Evolutionary conservation across 176 grass and related monocot species (phyloP).

Genomic region (Areca catechu): DNA sequence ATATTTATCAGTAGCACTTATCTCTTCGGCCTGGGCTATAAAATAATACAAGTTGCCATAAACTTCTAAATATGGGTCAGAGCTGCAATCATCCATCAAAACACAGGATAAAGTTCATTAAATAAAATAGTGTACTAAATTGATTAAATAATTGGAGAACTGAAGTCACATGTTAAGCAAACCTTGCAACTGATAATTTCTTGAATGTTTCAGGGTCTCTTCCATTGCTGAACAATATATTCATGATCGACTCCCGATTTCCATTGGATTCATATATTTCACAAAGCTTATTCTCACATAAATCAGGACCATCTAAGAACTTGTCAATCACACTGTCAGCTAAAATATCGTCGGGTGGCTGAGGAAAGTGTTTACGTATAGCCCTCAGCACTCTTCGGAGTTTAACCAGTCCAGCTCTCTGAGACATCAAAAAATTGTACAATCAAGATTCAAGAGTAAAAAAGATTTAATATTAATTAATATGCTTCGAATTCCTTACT

Average conservation of each 20-base stretch:
- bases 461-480: too few relatives aligned
- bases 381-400: conserved; percentile 81
- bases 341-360: conserved; percentile 77
- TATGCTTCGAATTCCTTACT: too few relatives aligned
- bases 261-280: conserved; percentile 64
- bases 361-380: conserved; percentile 87
- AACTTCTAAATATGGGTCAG: conserved; percentile 80
- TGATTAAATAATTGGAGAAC: neutral
- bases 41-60: conserved; percentile 85
- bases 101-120: neutral
- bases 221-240: conserved; percentile 71
- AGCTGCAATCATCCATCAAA: conserved; percentile 49
- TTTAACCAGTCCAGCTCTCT: conserved; percentile 98
- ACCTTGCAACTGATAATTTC: conserved; percentile 61
- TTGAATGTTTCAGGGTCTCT: conserved; percentile 54
- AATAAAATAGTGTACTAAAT: too few relatives aligned
- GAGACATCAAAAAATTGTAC: neutral
- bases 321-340: conserved; percentile 59
- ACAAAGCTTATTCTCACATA: conserved; percentile 62
- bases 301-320: conserved; percentile 85
- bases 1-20: conserved; percentile 88
- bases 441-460: too few relatives aligned
- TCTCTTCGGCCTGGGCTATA: conserved; percentile 85
- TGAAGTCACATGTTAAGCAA: conserved; percentile 19
- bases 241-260: conserved; percentile 54